Conservation (phyloP, 2,329 filamentous ascomycete genomes). For the Fusarium euwallaceae region DNA sequence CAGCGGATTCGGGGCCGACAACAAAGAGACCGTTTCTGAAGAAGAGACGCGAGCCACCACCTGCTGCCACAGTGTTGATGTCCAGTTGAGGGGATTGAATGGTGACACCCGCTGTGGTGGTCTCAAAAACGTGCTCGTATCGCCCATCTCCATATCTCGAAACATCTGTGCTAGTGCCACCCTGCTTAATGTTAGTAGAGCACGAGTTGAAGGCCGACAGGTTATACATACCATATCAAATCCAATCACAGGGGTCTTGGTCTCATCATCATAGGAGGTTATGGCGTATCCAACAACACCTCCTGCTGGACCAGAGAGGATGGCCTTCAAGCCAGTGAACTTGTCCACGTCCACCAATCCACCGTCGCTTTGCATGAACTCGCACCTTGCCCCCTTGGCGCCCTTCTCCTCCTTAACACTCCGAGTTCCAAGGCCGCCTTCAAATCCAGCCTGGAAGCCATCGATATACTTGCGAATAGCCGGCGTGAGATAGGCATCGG, state of each 20-base stretch:
- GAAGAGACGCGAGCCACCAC: slow-evolving; percentile 86
- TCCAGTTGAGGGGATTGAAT: slow-evolving; percentile 93
- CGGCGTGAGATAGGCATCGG: slow-evolving; percentile 60
- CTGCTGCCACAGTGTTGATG: slow-evolving; percentile 95
- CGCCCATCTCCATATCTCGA: slow-evolving; percentile 87
- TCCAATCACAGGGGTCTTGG: slow-evolving; percentile 87
- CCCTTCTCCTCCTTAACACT: slow-evolving; percentile 77
- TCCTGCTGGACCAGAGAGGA: slow-evolving; percentile 90
- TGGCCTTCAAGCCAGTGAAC: slow-evolving; percentile 87
- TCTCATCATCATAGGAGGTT: slow-evolving; percentile 88
- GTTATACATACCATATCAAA: slow-evolving; percentile 80
- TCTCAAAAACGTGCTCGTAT: slow-evolving; percentile 95
- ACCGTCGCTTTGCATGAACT: slow-evolving; percentile 95
- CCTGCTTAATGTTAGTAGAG: slow-evolving; percentile 53
- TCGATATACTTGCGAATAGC: slow-evolving; percentile 65
- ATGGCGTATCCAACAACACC: slow-evolving; percentile 94
- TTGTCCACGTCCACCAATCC: slow-evolving; percentile 79
- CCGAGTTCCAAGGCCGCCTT: slow-evolving; percentile 81
- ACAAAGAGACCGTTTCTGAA: slow-evolving; percentile 92
- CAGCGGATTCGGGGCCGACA: slow-evolving; percentile 89
- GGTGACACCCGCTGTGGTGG: slow-evolving; percentile 92
- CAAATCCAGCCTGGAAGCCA: slow-evolving; percentile 85
- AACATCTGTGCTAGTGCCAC: slow-evolving; percentile 92
- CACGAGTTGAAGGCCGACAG: neutral
- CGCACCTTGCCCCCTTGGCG: slow-evolving; percentile 81